phyloP scores from a whole-genome alignment of 768 basidiomycete genomes.

The Tricholoma bakamatsutake region DNA sequence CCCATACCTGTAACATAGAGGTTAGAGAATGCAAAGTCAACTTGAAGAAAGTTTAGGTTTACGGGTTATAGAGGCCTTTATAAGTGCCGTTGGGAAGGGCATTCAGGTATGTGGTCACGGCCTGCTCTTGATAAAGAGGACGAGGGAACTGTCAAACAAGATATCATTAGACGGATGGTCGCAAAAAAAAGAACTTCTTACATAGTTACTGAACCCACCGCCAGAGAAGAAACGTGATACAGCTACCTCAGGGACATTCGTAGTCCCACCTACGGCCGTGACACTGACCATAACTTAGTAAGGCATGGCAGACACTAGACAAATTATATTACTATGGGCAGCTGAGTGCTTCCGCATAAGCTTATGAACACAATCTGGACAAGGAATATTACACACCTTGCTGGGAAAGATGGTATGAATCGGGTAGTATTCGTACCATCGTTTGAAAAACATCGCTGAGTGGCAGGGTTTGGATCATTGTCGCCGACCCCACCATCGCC shows the following conservation, averaged over 20 bases:
- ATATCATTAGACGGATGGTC: not conserved
- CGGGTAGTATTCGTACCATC: conserved; percentile 45
- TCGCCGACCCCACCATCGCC: conserved; percentile 72
- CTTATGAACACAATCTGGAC: not conserved
- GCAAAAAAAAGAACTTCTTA: conserved; percentile 21
- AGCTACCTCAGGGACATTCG: conserved; percentile 51
- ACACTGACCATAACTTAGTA: conserved; percentile 36
- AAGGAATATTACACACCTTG: conserved; percentile 29
- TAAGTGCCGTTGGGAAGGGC: not conserved
- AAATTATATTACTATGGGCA: conserved; percentile 43
- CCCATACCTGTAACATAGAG: conserved; percentile 28
- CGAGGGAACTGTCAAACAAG: not conserved
- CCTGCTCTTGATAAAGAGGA: not conserved
- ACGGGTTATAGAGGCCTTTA: not conserved
- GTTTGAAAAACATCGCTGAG: conserved; percentile 52
- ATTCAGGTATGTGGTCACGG: not conserved
- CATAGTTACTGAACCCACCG: conserved; percentile 70
- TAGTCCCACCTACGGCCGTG: conserved; percentile 67
- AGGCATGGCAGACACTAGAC: not conserved
- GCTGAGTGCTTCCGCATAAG: conserved; percentile 10
- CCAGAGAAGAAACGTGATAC: conserved; percentile 51
- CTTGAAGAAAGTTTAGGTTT: not conserved
- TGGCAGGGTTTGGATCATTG: conserved; percentile 44
- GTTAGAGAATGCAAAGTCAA: not conserved
- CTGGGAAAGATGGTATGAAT: conserved; percentile 60